These are phyloP conservation scores for Hypholoma fasciculare DNA, from an alignment of 768 basidiomycete genomes.

Conservation along the genomic window DNA sequence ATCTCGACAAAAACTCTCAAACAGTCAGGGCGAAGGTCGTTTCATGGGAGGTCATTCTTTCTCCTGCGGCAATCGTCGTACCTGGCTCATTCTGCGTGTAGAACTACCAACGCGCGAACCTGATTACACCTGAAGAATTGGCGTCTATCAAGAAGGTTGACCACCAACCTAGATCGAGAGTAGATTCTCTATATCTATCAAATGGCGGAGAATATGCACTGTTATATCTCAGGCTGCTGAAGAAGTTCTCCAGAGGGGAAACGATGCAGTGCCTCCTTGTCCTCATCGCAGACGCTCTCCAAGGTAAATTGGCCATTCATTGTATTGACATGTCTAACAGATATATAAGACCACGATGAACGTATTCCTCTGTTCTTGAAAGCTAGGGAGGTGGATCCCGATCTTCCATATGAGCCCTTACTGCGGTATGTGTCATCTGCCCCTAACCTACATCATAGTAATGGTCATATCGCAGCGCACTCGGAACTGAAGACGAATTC, in stretches of 20 bases:
- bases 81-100: conserved; percentile 31
- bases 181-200: conserved; percentile 75
- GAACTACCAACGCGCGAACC: conserved; percentile 94
- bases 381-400: conserved; percentile 64
- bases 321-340: background rate
- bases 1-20: conserved; percentile 83
- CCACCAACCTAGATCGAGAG: conserved; percentile 71
- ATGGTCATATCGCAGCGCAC: conserved; percentile 47
- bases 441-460: background rate
- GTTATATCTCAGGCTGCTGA: conserved; percentile 89
- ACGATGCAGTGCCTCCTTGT: conserved; percentile 88
- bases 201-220: conserved; percentile 83
- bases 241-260: conserved; percentile 79
- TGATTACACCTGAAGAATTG: conserved; percentile 87
- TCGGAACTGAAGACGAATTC: conserved; percentile 91
- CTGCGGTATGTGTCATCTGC: conserved; percentile 49
- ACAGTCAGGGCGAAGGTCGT: conserved; percentile 91
- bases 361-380: conserved; percentile 75
- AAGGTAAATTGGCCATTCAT: conserved; percentile 43
- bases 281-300: conserved; percentile 84
- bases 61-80: background rate
- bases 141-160: conserved; percentile 88
- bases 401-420: conserved; percentile 80
- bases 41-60: conserved; percentile 84
- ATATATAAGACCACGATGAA: conserved; percentile 75